Evolutionary conservation across 257 asterid species (phyloP).

Genomic region (Gentiana macrophylla): DNA sequence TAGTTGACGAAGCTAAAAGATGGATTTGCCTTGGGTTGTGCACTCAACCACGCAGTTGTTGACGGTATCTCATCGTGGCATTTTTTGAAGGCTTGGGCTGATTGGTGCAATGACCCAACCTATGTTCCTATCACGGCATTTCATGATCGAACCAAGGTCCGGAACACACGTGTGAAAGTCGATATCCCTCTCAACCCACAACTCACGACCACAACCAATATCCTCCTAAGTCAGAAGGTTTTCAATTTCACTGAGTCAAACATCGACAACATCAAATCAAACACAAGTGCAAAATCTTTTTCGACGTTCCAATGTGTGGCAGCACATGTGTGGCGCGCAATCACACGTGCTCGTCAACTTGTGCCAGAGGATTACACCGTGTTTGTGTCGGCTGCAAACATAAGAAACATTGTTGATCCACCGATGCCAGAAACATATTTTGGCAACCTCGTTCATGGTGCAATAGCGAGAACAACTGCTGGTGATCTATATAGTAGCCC

Average conservation of each 20-base stretch:
- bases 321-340: slow-evolving; percentile 92
- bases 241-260: slow-evolving; percentile 74
- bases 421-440: slow-evolving; percentile 92
- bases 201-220: slow-evolving; percentile 34
- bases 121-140: slow-evolving; percentile 58
- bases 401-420: slow-evolving; percentile 78
- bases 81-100: slow-evolving; percentile 93
- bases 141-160: slow-evolving; percentile 78
- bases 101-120: slow-evolving; percentile 46
- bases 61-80: slow-evolving; percentile 99
- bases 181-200: slow-evolving; percentile 51
- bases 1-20: slow-evolving; percentile 94
- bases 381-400: slow-evolving; percentile 83
- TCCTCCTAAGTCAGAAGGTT: no score
- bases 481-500: slow-evolving; percentile 32
- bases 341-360: slow-evolving; percentile 79
- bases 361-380: slow-evolving; percentile 75
- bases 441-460: slow-evolving; percentile 92
- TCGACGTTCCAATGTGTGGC: slow-evolving; percentile 86
- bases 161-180: slow-evolving; percentile 76
- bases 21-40: slow-evolving; percentile 73
- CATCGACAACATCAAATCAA: slow-evolving; percentile 62
- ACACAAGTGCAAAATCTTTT: slow-evolving; percentile 32
- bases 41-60: slow-evolving; percentile 91
- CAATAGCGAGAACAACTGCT: slow-evolving; percentile 76